Conservation (phyloP, 2,329 filamentous ascomycete species). For the Xylaria sp. region DNA sequence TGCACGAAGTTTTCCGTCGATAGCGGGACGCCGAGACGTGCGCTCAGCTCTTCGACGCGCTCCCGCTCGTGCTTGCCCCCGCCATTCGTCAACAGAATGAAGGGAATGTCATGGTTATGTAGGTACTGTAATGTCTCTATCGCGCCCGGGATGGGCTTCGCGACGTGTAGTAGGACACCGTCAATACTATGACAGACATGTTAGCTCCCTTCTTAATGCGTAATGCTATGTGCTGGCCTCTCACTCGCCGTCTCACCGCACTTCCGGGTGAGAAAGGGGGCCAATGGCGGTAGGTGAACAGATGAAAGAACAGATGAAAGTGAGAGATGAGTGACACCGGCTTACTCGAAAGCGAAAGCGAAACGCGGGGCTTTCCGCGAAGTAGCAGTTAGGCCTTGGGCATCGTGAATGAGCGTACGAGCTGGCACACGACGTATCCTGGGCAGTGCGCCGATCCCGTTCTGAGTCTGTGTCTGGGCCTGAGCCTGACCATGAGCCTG, state of each 20-base stretch:
- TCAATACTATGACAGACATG: constrained; percentile 70
- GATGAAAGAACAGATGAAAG: constrained; percentile 11
- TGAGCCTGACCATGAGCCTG: constrained; percentile 3
- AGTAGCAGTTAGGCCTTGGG: constrained; percentile 18
- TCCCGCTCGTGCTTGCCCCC: constrained; percentile 85
- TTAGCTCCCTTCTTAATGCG: constrained; percentile 28
- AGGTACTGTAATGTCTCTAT: constrained; percentile 78
- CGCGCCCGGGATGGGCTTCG: constrained; percentile 82
- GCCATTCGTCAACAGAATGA: constrained; percentile 95
- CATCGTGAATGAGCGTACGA: constrained; percentile 31
- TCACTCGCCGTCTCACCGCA: neutral
- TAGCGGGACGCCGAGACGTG: constrained; percentile 72
- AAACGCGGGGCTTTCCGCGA: constrained; percentile 42
- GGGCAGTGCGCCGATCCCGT: neutral
- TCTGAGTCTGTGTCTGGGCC: neutral
- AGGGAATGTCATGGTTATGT: constrained; percentile 80
- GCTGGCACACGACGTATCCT: constrained; percentile 18
- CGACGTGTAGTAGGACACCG: constrained; percentile 89
- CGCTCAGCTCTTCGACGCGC: constrained; percentile 75
- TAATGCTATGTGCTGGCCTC: neutral
- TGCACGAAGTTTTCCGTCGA: constrained; percentile 81
- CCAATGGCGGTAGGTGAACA: neutral
- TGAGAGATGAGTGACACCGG: constrained; percentile 31
- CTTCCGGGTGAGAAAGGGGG: neutral
- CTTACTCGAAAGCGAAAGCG: constrained; percentile 54